Base-by-base conservation (phyloP, 257 asterid species). In the Ilex asprella region DNA sequence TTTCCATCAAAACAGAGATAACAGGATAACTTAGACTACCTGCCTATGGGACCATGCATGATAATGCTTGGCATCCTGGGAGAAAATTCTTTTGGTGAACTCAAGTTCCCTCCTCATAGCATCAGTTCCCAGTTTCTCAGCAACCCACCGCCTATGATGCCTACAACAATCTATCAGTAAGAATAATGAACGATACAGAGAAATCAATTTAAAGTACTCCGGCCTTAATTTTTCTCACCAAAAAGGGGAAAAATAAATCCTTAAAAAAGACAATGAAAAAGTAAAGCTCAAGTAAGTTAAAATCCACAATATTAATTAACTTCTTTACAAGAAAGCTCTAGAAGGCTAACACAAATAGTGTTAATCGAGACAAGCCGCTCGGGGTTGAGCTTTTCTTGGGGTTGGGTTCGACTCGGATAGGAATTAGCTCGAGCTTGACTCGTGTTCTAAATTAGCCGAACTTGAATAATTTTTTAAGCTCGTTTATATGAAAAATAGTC, bases 31-130 rank as follows among this genome's bases (percentile, higher is more conserved):
- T 55, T 13, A 61, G 55, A 55, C 21, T 57, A 91, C 97, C 95
- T 91, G 98, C 81, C 99, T 81, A 74, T 93, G 97, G 64, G 96
- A 89, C 99, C 99, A 93, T 32, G 97, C 94, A 66, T 89, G 99
- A 82, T 93, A 93, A 70, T 93, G 67, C 76, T 93, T 93, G 68
- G 99, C 91, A 83, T 93, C 99, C 57, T 64, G 72, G 56, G 73
- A 49, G 69, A 93, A 85, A 53, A 85, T 76, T 75, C 73, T 80
- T 78, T 67, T 79, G 3, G 96, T 86, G 70, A 83, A 85, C 70
- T 89, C 88, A 55, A 87, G 94, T 79, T 93, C 99, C 76, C 68
- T 77, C 43, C 35, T 65, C 50, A 73, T 68, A 70, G 79, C 75
- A 62, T 55, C 73, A 41, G 68, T 44, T 63, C 99, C 96, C 57